Conservation (phyloP, 306 rosid genomes). For the Myrica gale region DNA sequence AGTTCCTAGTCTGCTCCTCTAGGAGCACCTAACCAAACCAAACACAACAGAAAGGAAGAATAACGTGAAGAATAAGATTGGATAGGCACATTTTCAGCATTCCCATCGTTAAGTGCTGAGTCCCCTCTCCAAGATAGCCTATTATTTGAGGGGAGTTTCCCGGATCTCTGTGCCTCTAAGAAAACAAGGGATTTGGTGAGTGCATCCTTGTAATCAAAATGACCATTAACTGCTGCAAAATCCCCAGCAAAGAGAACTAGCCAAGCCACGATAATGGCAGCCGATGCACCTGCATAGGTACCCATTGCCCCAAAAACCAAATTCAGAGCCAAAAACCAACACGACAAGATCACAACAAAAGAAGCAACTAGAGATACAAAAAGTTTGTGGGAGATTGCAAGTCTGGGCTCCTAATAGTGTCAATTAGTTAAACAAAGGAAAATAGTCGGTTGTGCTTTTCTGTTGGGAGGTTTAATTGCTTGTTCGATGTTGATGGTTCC, state of each 20-base stretch:
- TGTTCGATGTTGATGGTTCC: background rate
- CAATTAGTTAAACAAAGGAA: background rate
- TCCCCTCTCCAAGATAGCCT: constrained; percentile 89
- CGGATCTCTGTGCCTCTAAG: constrained; percentile 93
- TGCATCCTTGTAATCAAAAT: constrained; percentile 70
- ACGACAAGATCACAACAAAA: background rate
- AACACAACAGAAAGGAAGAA: no score
- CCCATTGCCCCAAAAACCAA: constrained; percentile 31
- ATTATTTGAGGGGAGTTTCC: constrained; percentile 70
- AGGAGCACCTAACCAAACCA: no score
- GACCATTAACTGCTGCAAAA: constrained; percentile 35
- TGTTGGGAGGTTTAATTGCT: constrained; percentile 7
- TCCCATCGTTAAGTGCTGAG: constrained; percentile 78
- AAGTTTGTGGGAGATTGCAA: background rate
- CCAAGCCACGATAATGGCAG: constrained; percentile 52
- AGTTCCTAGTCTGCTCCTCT: background rate
- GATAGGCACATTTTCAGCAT: constrained; percentile 42
- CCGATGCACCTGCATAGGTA: constrained; percentile 15
- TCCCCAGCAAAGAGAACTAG: constrained; percentile 48
- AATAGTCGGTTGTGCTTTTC: background rate
- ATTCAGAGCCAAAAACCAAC: background rate
- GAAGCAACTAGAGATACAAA: background rate
- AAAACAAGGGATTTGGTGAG: constrained; percentile 78
- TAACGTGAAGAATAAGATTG: background rate
- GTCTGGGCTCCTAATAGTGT: background rate